Evolutionary conservation across 176 grass and related monocot genomes (phyloP).

Genomic region (Pontederia crassipes): DNA sequence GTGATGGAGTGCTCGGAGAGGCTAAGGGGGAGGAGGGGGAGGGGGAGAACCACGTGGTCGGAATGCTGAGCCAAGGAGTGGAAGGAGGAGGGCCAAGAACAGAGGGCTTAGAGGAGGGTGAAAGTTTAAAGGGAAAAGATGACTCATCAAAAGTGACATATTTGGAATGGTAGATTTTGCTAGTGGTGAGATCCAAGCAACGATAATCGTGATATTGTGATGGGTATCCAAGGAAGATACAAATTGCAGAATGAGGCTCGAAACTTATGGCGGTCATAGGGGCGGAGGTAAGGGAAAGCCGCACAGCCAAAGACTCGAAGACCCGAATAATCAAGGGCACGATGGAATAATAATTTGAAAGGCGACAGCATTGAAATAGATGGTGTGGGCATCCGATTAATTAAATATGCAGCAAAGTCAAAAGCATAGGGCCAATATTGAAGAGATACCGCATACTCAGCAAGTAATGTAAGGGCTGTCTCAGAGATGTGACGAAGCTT

Average conservation of each 20-base stretch:
- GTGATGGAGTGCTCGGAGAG: too few relatives aligned
- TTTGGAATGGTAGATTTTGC: background rate
- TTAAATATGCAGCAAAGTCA: background rate
- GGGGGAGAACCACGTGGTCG: too few relatives aligned
- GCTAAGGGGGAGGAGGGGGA: too few relatives aligned
- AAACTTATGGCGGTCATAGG: slow-evolving; percentile 11
- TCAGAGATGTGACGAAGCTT: slow-evolving; percentile 4
- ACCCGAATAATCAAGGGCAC: background rate
- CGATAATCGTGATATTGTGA: background rate
- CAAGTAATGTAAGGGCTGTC: background rate
- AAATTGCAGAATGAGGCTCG: background rate
- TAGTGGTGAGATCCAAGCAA: background rate
- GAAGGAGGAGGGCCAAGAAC: background rate
- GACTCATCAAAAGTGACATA: slow-evolving; percentile 1
- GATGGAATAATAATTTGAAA: background rate
- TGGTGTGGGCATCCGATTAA: background rate
- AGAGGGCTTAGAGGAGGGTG: too few relatives aligned
- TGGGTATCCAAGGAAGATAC: slow-evolving; percentile 1
- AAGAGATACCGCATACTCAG: background rate
- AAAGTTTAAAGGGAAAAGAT: background rate
- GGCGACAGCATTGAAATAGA: too few relatives aligned
- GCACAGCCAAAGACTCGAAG: background rate
- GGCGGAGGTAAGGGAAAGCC: background rate
- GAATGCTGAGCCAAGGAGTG: too few relatives aligned
- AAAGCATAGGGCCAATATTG: background rate